Conservation (phyloP, 1,139 yeast species). For the Candida tunisiensis region DNA sequence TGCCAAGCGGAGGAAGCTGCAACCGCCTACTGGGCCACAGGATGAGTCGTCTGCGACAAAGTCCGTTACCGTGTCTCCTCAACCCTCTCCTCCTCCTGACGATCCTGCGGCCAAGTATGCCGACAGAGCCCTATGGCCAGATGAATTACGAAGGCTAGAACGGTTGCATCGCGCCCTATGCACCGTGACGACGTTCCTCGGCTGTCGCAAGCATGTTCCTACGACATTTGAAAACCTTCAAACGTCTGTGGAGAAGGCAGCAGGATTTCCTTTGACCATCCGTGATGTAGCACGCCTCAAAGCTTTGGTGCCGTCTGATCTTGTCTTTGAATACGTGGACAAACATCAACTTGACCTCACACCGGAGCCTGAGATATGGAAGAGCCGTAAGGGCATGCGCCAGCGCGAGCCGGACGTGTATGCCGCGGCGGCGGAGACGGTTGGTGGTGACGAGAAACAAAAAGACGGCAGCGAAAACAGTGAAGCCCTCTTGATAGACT, state of each 20-base stretch:
- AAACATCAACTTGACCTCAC: slow-evolving; percentile 15
- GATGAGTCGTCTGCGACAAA: too few relatives aligned
- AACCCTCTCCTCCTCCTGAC: too few relatives aligned
- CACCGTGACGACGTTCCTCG: slow-evolving; percentile 26
- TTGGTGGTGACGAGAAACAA: too few relatives aligned
- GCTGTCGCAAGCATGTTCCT: slow-evolving; percentile 35
- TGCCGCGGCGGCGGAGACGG: too few relatives aligned
- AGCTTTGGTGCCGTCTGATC: slow-evolving; percentile 49
- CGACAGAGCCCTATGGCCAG: background rate
- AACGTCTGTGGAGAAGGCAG: slow-evolving; percentile 29
- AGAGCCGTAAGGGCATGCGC: too few relatives aligned
- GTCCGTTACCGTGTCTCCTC: too few relatives aligned
- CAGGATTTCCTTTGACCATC: slow-evolving; percentile 8
- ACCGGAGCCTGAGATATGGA: slow-evolving; percentile 5
- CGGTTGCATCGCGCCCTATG: slow-evolving; percentile 1
- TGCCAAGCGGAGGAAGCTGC: too few relatives aligned
- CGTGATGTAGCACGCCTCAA: slow-evolving; percentile 49
- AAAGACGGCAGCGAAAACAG: too few relatives aligned
- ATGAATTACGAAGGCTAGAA: background rate
- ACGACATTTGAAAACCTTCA: slow-evolving; percentile 35
- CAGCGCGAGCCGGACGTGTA: too few relatives aligned
- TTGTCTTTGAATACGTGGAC: slow-evolving; percentile 48
- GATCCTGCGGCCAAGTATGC: too few relatives aligned
- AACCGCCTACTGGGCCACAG: too few relatives aligned
- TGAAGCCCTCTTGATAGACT: too few relatives aligned